These are phyloP conservation scores for Colletotrichum sp. DNA, from an alignment of 2,329 filamentous ascomycete species.

Conservation along the genomic window DNA sequence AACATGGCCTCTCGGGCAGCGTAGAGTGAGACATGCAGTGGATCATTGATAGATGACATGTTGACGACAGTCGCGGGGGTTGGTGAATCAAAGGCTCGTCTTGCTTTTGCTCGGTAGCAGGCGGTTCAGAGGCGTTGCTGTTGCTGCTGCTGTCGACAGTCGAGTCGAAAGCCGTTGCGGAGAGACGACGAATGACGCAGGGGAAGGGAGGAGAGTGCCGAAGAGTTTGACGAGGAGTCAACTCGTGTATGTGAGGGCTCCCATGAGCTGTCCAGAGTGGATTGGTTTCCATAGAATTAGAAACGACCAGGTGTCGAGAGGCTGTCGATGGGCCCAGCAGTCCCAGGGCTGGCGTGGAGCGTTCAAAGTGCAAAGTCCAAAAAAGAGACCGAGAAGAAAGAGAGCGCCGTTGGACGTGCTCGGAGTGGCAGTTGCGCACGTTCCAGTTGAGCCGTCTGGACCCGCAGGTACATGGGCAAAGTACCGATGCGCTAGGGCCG, in stretches of 20 bases:
- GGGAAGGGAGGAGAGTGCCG: background rate
- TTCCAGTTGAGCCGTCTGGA: background rate
- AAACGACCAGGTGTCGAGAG: background rate
- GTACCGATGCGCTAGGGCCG: background rate
- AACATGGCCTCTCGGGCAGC: constrained; percentile 37
- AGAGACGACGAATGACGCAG: background rate
- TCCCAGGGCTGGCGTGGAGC: background rate
- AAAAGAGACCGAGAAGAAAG: background rate
- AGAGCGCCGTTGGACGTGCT: background rate
- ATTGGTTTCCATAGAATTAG: background rate
- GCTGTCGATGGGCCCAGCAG: background rate
- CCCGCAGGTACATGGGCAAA: background rate
- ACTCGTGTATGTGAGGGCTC: constrained; percentile 11
- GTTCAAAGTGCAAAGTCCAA: background rate
- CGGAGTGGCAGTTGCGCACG: background rate
- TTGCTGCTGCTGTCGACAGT: background rate
- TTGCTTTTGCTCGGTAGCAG: background rate
- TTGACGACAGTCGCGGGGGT: constrained; percentile 6
- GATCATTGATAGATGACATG: constrained; percentile 29
- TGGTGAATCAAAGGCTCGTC: background rate
- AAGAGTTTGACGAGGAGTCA: background rate
- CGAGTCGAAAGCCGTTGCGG: background rate
- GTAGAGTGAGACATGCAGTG: constrained; percentile 38
- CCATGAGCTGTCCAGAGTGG: constrained; percentile 5
- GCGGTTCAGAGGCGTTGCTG: background rate